A percentile compares a stretch with the other conserved stretches of the same genome.
These are phyloP conservation scores for Chaetomium globosum DNA, from an alignment of 2,329 filamentous ascomycete genomes.

Conservation along the genomic window DNA sequence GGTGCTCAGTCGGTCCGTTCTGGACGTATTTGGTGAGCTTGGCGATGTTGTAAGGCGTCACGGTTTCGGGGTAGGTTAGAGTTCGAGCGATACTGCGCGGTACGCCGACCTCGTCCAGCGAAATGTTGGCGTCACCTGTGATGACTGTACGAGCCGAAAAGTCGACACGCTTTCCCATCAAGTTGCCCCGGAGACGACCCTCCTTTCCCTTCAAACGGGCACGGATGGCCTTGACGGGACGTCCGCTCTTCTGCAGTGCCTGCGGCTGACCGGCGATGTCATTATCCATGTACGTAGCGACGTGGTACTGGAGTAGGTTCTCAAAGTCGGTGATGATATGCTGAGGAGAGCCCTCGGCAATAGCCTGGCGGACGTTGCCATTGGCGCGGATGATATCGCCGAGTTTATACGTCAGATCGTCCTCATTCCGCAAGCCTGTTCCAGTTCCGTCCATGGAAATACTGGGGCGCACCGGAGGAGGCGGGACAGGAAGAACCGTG, in stretches of 20 bases:
- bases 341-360: conserved; percentile 85
- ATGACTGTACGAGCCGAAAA: conserved; percentile 99
- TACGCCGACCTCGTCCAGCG: conserved; percentile 95
- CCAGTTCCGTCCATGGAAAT: conserved; percentile 96
- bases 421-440: conserved; percentile 90
- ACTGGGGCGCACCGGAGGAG: conserved; percentile 92
- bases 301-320: conserved; percentile 90
- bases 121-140: conserved; percentile 95
- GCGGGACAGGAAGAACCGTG: conserved; percentile 91
- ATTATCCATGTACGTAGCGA: conserved; percentile 99
- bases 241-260: conserved; percentile 93
- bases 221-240: conserved; percentile 94
- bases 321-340: conserved; percentile 93
- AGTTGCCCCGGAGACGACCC: conserved; percentile 92
- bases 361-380: conserved; percentile 87
- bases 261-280: conserved; percentile 95
- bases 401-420: conserved; percentile 98
- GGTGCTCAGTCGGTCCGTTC: conserved; percentile 92
- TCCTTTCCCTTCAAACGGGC: conserved; percentile 99
- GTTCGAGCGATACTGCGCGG: conserved; percentile 90
- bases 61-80: conserved; percentile 93
- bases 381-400: conserved; percentile 98
- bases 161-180: conserved; percentile 99
- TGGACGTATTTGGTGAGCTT: conserved; percentile 86
- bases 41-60: conserved; percentile 96